Percentiles rank a stretch among this genome's conserved stretches.
Conservation (phyloP, 352 stramenopile species). For the Phytophthora tubulina region DNA sequence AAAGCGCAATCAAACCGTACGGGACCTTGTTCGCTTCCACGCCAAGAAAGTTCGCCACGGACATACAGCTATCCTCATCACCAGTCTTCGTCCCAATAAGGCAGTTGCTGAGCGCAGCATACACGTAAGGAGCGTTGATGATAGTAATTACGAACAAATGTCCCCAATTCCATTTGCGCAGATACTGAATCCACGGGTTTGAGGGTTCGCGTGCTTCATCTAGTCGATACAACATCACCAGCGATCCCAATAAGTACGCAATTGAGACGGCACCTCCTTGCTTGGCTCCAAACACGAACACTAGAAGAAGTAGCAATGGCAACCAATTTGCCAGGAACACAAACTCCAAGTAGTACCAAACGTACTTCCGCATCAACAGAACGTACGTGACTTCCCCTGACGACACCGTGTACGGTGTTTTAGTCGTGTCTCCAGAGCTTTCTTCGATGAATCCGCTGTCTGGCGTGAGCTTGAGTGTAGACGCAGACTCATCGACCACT, state of each 20-base stretch:
- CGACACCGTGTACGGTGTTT: slow-evolving; percentile 13
- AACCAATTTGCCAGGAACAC: slow-evolving; percentile 72
- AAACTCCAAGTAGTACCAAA: slow-evolving; percentile 81
- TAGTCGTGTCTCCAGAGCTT: slow-evolving; percentile 5
- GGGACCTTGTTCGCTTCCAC: slow-evolving; percentile 63
- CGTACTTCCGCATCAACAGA: slow-evolving; percentile 63
- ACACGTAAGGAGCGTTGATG: slow-evolving; percentile 72
- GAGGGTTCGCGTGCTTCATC: slow-evolving; percentile 70
- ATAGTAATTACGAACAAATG: slow-evolving; percentile 86
- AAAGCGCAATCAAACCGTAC: slow-evolving; percentile 80
- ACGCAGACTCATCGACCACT: slow-evolving; percentile 40
- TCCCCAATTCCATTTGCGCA: slow-evolving; percentile 86
- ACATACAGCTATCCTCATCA: slow-evolving; percentile 63
- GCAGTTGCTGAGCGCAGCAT: slow-evolving; percentile 61
- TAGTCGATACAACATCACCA: slow-evolving; percentile 84
- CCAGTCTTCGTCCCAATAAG: slow-evolving; percentile 40
- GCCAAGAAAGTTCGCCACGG: slow-evolving; percentile 73
- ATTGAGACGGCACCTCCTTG: slow-evolving; percentile 80
- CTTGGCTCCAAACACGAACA: slow-evolving; percentile 79
- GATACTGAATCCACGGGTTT: slow-evolving; percentile 73
- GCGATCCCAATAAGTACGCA: slow-evolving; percentile 72
- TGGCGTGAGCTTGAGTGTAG: slow-evolving; percentile 20
- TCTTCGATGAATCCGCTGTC: slow-evolving; percentile 16
- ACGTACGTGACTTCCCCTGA: slow-evolving; percentile 62
- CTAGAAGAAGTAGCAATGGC: slow-evolving; percentile 69